Percentiles rank a stretch among this genome's conserved stretches.
Evolutionary conservation across 2,329 filamentous ascomycete species (phyloP).

Genomic region (Verticillium nubilum): DNA sequence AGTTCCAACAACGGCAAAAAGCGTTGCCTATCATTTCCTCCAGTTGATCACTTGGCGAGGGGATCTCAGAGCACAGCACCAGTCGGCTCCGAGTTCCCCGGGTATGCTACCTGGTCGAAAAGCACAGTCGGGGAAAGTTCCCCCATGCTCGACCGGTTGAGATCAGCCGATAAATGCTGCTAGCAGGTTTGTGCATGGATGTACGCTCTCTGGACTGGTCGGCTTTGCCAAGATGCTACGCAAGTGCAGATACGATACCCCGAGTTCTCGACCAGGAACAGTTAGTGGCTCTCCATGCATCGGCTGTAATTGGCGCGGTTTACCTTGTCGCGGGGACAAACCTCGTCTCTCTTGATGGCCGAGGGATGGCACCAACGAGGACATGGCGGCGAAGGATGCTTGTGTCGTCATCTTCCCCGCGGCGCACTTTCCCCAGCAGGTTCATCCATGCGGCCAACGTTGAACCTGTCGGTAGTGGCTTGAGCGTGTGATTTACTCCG

Average conservation of each 20-base stretch:
- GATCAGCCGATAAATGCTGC: neutral
- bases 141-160: neutral
- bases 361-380: neutral
- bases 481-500: too few species aligned
- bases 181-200: neutral
- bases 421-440: neutral
- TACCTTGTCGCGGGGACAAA: neutral
- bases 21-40: neutral
- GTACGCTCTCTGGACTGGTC: neutral
- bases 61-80: neutral
- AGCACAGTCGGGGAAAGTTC: neutral
- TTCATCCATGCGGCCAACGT: neutral
- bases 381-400: neutral
- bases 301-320: neutral
- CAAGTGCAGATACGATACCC: neutral
- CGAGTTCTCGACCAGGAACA: neutral
- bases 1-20: neutral
- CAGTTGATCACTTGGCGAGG: neutral
- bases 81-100: neutral
- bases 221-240: neutral
- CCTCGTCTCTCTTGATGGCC: neutral
- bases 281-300: neutral
- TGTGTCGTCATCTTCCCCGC: neutral
- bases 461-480: too few species aligned
- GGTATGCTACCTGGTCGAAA: neutral